phyloP scores from a whole-genome alignment of 2,329 filamentous ascomycete genomes.

The Fusarium sp. region DNA sequence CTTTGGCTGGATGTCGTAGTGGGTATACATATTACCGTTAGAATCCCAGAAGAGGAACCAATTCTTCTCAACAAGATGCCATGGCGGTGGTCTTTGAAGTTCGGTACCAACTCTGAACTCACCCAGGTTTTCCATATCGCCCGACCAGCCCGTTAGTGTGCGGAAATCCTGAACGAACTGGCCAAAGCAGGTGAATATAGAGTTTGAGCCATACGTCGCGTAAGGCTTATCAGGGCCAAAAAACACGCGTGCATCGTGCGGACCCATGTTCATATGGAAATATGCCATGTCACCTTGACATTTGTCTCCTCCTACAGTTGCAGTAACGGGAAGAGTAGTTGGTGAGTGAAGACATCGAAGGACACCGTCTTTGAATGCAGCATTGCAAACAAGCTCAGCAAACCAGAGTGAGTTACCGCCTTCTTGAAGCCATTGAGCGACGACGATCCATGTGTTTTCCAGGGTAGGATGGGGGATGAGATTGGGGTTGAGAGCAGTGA shows the following conservation, averaged over 20 bases:
- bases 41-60: conserved; percentile 72
- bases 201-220: conserved; percentile 67
- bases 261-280: conserved; percentile 60
- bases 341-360: conserved; percentile 58
- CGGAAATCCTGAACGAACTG: conserved; percentile 68
- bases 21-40: conserved; percentile 58
- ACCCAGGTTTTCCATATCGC: conserved; percentile 39
- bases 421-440: conserved; percentile 58
- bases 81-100: conserved; percentile 61
- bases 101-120: conserved; percentile 61
- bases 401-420: conserved; percentile 48
- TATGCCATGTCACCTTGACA: conserved; percentile 59
- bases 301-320: conserved; percentile 56
- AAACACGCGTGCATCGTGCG: conserved; percentile 70
- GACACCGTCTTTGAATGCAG: conserved; percentile 56
- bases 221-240: conserved; percentile 64
- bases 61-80: conserved; percentile 67
- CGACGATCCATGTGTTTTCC: conserved; percentile 62
- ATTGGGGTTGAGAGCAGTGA: conserved; percentile 64
- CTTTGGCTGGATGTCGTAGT: conserved; percentile 64
- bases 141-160: conserved; percentile 58
- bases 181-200: conserved; percentile 65
- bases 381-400: conserved; percentile 62
- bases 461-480: conserved; percentile 66
- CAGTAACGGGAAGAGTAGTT: conserved; percentile 57